Evolutionary conservation across 805 yeast genomes (phyloP), one percentile per base, ranked within the genome.

Genomic region (Candida railenensis): DNA sequence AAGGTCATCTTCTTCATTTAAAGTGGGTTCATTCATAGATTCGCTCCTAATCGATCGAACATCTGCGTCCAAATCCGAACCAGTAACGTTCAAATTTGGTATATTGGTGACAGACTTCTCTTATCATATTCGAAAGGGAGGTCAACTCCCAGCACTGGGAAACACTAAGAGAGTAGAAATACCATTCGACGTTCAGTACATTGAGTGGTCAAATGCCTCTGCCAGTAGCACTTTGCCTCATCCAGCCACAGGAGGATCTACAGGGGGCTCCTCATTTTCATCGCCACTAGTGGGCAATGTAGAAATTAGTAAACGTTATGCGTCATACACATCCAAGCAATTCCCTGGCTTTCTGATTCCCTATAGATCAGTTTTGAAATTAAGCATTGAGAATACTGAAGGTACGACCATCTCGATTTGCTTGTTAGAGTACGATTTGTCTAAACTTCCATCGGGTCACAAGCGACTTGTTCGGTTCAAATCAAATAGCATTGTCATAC

Each of bases 261-360:
- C 14, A 5, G 33, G 33, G 33, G 14, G 8, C 16, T 36, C 39
- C 4, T 36, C 21, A 9, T 12, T 8, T 36, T 18, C 39, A 7
- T 32, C 43, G 16, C 43, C 43, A 18, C 22, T 40, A 8, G 43
- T 40, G 9, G 43, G 43, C n/a, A 16, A 25, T 19, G 15, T 40
- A 4, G 43, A 40, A 8, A 40, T 40, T 8, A 40, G 43, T 32
- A 28, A 20, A 18, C 22, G n/a, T n/a, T 40, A 11, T 19, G 30
- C 30, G 9, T 7, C 5, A 25, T 11, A 25, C 9, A 25, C 30
- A 7, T 5, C 30, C 5, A 25, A 25, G 30, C 30, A 40, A 21
- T 40, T 40, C 34, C 43, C 43, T 15, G 43, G 43, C 7, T 40
- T 40, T 20, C 43, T 30, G 43, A 30, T 40, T 5, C 34, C 34